Evolutionary conservation across 2,329 filamentous ascomycete species (phyloP), one percentile per base, ranked within the genome.

Genomic region (Ophiostoma fasciatum): DNA sequence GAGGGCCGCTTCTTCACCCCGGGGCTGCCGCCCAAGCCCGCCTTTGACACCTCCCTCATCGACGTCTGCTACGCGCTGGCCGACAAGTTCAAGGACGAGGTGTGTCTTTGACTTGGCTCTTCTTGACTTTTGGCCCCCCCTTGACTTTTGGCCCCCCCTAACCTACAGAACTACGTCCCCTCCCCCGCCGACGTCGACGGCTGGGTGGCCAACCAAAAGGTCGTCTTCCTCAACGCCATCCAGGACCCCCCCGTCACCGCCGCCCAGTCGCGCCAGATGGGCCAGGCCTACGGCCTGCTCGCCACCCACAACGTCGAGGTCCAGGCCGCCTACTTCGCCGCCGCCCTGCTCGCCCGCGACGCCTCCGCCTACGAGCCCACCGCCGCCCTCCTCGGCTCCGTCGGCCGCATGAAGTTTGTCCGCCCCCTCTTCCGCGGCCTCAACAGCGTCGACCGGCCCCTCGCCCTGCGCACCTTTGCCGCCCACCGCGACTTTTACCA

Each of bases 371-470:
- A 88, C 49, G 53, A 72, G 41, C 77, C 78, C 2, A 74, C 83
- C 0, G 75, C 79, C 1, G 72, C 82, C 40, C 63, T 94, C 37
- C 63, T 96, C 27, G 82, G 82, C 22, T 67, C 68, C 35, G 85
- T 94, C 18, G 90, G 90, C 11, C 67, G 90, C 39, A 96, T 98
- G 90, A 96, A 96, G 69, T 96, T 88, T 57, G 88, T 96, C 40
- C 68, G 88, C 32, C 84, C 88, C 17, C 59, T 96, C 51, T 94
- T 79, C 61, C 70, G 79, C 42, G 69, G 73, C 33, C 61, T 98
- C 46, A 78, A 79, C 50, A 74, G 76, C 54, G 72, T 82, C 27
- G 78, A 94, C 58, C 64, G 73, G 31, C 62, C 74, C 19, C 58
- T 93, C 49, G 88, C 90, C 0, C 58, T 88, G 36, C 64, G 74